Conservation (phyloP, 2,329 filamentous ascomycete genomes). For the Talaromyces islandicus region DNA sequence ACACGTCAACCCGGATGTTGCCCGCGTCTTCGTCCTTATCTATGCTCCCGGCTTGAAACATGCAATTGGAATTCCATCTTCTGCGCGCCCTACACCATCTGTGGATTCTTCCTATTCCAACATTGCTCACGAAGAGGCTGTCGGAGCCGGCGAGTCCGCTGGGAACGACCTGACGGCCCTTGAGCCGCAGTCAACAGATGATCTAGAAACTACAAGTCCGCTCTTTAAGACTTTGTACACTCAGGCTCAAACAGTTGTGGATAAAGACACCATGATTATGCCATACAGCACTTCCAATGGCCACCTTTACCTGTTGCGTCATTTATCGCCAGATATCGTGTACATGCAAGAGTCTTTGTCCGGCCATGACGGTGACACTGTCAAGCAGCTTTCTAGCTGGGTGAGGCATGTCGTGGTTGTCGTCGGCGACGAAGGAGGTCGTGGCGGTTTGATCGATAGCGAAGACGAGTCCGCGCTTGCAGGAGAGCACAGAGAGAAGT, state of each 20-base stretch:
- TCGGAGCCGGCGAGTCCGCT: constrained; percentile 26
- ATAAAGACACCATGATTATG: constrained; percentile 79
- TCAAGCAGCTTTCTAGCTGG: constrained; percentile 62
- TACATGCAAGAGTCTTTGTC: constrained; percentile 83
- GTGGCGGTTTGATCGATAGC: constrained; percentile 75
- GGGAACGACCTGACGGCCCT: constrained; percentile 50
- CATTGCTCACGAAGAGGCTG: constrained; percentile 66
- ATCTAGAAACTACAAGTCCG: constrained; percentile 46
- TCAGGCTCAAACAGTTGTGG: constrained; percentile 72
- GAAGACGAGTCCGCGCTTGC: constrained; percentile 50
- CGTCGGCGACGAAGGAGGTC: constrained; percentile 51
- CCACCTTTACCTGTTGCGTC: constrained; percentile 78
- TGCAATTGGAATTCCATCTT: constrained; percentile 27
- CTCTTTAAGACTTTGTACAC: constrained; percentile 74
- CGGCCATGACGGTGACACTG: constrained; percentile 65
- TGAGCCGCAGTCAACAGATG: constrained; percentile 42
- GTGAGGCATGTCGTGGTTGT: constrained; percentile 56
- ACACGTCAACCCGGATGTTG: constrained; percentile 64
- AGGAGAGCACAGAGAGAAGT: constrained; percentile 31
- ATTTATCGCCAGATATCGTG: constrained; percentile 76
- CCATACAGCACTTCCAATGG: constrained; percentile 81
- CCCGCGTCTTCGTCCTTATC: constrained; percentile 81
- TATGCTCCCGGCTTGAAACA: constrained; percentile 79
- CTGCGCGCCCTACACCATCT: constrained; percentile 53
- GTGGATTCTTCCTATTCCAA: constrained; percentile 83